Evolutionary conservation across 1,139 yeast species (phyloP), one percentile per base, ranked within the genome.

Genomic region (Nadsonia commutata): DNA sequence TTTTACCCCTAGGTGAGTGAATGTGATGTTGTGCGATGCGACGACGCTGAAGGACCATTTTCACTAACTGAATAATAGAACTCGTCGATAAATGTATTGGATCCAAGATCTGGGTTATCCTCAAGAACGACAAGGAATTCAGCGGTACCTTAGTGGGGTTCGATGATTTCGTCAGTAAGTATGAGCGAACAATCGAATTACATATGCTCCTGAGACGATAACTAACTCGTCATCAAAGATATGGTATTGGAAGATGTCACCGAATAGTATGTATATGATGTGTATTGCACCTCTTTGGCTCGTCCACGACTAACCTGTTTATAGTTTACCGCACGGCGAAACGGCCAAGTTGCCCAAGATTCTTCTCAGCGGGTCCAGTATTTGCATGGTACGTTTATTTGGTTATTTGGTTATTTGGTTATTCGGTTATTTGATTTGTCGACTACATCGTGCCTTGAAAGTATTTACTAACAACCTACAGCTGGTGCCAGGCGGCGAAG

Each of bases 81-180:
- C 72, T 85, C 42, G 83, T 90, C 40, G 97, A 90, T 63, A 80
- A 78, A 60, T 78, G 93, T 49, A 78, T 90, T 39, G 95, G 95
- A 18, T 75, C 84, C 42, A 70, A 72, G 47, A 77, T 90, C 43
- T 76, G 84, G 70, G 85, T 88, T 27, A 71, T 88, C 46, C 70
- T 86, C 70, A 78, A 82, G 51, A 74, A 77, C 47, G 76, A 79
- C 51, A 68, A 47, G 51, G 96, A 88, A 60, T 90, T 86, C 60
- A 72, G 74, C 20, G 98, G 98, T 2, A 83, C 79, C 8, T 68
- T 90, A 43, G 74, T 81, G 21, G 98, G 97, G 1, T 88, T 90
- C 60, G 98, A 90, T 60, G 97, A 90, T 61, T 88, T 80, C 56
- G 97, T 90, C 48, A 90, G 90, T 62, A 80, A 88, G 68, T 27